Base-by-base conservation (phyloP, 495 filamentous ascomycete genomes). In the Tuber aestivum region DNA sequence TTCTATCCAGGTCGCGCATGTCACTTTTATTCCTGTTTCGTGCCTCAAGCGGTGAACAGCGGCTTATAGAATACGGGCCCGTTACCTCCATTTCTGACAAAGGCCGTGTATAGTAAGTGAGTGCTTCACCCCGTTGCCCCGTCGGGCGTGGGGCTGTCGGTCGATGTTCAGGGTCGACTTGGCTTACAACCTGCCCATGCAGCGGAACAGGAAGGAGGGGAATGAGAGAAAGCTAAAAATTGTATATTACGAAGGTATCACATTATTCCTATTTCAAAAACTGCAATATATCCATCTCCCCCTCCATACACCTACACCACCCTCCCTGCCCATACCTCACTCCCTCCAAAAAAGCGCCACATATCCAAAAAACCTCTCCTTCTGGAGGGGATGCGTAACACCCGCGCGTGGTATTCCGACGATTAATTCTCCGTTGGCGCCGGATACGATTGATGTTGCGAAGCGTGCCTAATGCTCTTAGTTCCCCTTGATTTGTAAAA, bases 341-440 rank as follows among this genome's bases (percentile, higher is more conserved):
- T 4, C 56, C 69, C 40, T 70, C 68, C 41, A 69, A 72, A 78
- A 79, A 40, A 82, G 73, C 16, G 72, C 81, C 4, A 82, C 68
- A 4, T 77, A 80, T 1, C 81, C 81, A 69, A 75, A 82, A 74
- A 82, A 82, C 69, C 77, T 73, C 73, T 70, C 18, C 32, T 72
- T 80, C 77, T 79, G 77, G 16, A 65, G 71, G n/a, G 56, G 72
- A 9, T 72, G 71, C 37, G 69, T 42, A 21, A 76, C 80, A 0
- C 81, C 81, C 48, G 77, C 72, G 70, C 76, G 75, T 48, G 81
- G 81, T n/a, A 82, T 70, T 4, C 81, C 77, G 21, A 82, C 80
- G 35, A 79, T 41, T 41, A 82, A 38, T 37, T 75, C 80, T 1
- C 69, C 65, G 9, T 18, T 50, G 0, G 23, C 48, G 3, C 56